Base-by-base conservation (phyloP, 2,329 filamentous ascomycete genomes). In the Dendryphion nanum region DNA sequence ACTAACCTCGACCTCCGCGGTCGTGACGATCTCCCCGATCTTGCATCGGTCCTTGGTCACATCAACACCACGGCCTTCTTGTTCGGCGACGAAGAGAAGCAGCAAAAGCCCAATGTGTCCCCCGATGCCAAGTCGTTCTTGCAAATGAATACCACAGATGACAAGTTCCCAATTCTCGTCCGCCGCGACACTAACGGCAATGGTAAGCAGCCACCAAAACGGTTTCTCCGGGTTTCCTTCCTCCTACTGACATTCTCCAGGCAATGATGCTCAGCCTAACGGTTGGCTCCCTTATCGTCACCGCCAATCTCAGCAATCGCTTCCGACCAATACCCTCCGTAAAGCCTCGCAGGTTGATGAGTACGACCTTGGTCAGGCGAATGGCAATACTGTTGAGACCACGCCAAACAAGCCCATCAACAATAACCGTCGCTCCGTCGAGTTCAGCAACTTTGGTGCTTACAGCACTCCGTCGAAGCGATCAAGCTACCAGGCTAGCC, bases 21-120 rank as follows among this genome's bases (percentile, higher is more conserved):
- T 53, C 82, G 85, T 33, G 47, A 53, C 24, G 76, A 61, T 44
- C 60, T 69, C 33, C 63, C 71, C 29, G 71, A 74, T 39, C 57
- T 72, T 28, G 61, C 63, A 29, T 64, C 69, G 17, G 64, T 82
- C 53, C 64, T 95, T 40, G 89, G 93, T 45, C 84, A 87, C 51
- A 89, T 89, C 57, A 90, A 93, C 68, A 89, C 87, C 10, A 80
- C 88, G 18, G 83, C 86, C 38, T 95, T 94, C 58, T 74, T 95
- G 24, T 95, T 96, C 61, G 85, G 85, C 43, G 88, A 74, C 49
- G 69, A 73, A 43, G 83, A 72, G 39, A 70, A 76, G 38, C n/a
- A 8, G 3, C 57, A 63, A 34, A 70, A 75, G 42, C 63, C 73
- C 17, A 67, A 75, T 16, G 75, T 78, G 18, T 82, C 80, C 34